Conservation (phyloP, 768 basidiomycete genomes). For the Sutorius australiensis region DNA sequence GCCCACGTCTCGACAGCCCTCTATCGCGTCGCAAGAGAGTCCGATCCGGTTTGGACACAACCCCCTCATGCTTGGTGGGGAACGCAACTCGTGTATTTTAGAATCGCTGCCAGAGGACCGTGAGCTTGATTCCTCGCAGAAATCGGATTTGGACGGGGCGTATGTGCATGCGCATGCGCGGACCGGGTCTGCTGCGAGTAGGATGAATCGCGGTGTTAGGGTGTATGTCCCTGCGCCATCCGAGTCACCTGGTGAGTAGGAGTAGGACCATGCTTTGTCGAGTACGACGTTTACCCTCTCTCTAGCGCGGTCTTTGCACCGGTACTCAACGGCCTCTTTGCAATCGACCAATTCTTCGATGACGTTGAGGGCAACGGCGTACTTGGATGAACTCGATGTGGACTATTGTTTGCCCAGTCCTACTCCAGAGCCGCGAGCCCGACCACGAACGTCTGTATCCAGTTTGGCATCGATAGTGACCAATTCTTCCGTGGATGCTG, state of each 20-base stretch:
- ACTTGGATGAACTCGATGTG: conserved; percentile 31
- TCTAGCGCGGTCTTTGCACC: conserved; percentile 18
- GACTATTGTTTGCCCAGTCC: conserved; percentile 27
- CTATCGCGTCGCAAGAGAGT: conserved; percentile 22
- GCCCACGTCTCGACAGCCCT: conserved; percentile 15
- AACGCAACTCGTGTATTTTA: conserved; percentile 28
- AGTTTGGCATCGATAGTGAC: conserved; percentile 59
- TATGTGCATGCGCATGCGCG: conserved; percentile 20
- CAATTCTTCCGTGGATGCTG: conserved; percentile 53
- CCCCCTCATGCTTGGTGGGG: conserved; percentile 16
- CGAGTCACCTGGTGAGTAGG: conserved; percentile 17
- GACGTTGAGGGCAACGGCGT: conserved; percentile 19
- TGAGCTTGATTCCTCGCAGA: conserved; percentile 33
- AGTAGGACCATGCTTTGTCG: not conserved
- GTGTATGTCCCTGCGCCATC: conserved; percentile 19
- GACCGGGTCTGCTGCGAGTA: conserved; percentile 11
- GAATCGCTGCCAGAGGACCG: conserved; percentile 51
- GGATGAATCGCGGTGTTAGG: conserved; percentile 14
- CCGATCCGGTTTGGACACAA: conserved; percentile 28
- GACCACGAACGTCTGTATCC: conserved; percentile 41
- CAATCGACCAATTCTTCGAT: conserved; percentile 32
- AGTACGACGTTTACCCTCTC: not conserved
- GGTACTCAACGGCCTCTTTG: conserved; percentile 26
- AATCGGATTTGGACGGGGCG: conserved; percentile 2
- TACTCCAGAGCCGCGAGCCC: conserved; percentile 13